Base-by-base conservation (phyloP, 2,329 filamentous ascomycete genomes). In the Hysterium pulicare region DNA sequence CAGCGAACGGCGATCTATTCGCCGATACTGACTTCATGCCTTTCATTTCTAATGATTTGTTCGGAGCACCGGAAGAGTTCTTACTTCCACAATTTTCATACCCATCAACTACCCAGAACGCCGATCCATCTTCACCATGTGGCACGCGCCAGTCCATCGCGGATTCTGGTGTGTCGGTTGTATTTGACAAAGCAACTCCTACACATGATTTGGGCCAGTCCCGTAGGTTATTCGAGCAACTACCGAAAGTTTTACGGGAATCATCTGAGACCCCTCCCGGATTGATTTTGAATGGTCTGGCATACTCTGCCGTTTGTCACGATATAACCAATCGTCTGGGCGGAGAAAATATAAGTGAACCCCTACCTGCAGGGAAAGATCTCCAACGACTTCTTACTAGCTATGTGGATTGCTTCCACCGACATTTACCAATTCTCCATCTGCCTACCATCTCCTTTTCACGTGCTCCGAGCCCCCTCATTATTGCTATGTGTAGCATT, bases 401-500 rank as follows among this genome's bases (percentile, higher is more conserved):
- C 10, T 64, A 64, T 41, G 45, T 66, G 20, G 51, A 57, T 17
- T 57, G 58, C 35, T 67, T 66, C 50, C 61, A 67, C 40, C 53
- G 52, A 11, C 61, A 63, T 37, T 47, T 63, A 19, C 62, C 63
- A 0, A 57, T 67, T 17, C 51, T 67, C 16, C 63, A 67, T 41
- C 45, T 65, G 5, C 55, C 59, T 8, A 59, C 63, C 0, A 49
- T 66, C 33, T 48, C 61, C 20, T 39, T 62, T 11, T 47, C 45
- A 13, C 44, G 41, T 5, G 52, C 51, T 5, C 59, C 61, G 13
- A 55, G 57, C 17, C 59, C 61, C 2, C 42, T 68, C 8, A 38
- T 63, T 5, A 48, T 68, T 5, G 57, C 62, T 2, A 66, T 68
- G 33, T 67, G 62, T 35, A 59, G 62, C 13, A 62, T 68, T 40